phyloP scores from a whole-genome alignment of 768 basidiomycete species.

The Lactarius akahatsu region DNA sequence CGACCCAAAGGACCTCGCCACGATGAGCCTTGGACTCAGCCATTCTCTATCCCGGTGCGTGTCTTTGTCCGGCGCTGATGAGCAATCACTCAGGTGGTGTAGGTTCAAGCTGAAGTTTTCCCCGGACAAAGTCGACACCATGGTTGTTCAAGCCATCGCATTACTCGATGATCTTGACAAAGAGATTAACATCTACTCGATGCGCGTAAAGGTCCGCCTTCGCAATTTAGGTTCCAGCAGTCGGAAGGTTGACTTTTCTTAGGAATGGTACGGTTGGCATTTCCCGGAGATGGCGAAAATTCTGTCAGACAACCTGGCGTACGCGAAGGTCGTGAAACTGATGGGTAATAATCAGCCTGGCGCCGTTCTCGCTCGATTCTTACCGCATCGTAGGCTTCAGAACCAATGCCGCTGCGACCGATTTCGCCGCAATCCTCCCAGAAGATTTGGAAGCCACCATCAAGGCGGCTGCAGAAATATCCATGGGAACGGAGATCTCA shows the following conservation, averaged over 20 bases:
- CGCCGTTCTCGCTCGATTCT: constrained; percentile 8
- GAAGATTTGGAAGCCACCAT: constrained; percentile 96
- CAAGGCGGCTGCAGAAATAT: constrained; percentile 95
- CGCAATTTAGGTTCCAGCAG: neutral
- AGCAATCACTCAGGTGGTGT: neutral
- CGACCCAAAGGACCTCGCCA: constrained; percentile 91
- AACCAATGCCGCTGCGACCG: constrained; percentile 84
- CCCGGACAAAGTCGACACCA: constrained; percentile 98
- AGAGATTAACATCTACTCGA: constrained; percentile 98
- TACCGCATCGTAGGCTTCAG: constrained; percentile 67
- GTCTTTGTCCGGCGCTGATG: neutral
- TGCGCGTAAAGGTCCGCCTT: constrained; percentile 86
- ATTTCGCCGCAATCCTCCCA: constrained; percentile 87
- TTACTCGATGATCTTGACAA: constrained; percentile 98
- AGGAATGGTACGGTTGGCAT: constrained; percentile 99
- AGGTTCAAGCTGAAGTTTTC: constrained; percentile 99
- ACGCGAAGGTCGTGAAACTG: constrained; percentile 86
- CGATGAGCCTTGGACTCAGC: constrained; percentile 96
- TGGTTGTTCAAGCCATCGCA: constrained; percentile 99
- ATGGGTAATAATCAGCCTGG: constrained; percentile 63
- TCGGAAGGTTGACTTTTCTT: constrained; percentile 10
- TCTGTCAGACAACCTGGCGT: constrained; percentile 94
- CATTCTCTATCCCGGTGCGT: constrained; percentile 91
- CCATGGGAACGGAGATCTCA: constrained; percentile 99
- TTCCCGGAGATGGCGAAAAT: constrained; percentile 99